phyloP scores from a whole-genome alignment of 495 filamentous ascomycete species.

The Penicillium pancosmium region DNA sequence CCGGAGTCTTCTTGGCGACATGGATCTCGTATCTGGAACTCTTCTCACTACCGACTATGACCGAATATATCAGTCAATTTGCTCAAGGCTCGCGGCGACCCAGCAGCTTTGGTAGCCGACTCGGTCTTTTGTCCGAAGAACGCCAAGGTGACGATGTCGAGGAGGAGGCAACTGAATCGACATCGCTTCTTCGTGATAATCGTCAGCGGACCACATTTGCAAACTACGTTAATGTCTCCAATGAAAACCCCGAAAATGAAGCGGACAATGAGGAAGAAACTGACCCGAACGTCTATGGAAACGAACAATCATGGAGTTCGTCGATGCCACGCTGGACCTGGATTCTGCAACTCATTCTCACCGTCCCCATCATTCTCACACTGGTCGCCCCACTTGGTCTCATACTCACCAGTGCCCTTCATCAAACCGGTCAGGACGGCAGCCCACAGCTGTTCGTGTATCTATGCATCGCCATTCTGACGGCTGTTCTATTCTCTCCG shows the following conservation, averaged over 20 bases:
- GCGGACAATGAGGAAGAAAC: slow-evolving; percentile 38
- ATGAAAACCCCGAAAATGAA: slow-evolving; percentile 34
- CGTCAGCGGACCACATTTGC: slow-evolving; percentile 71
- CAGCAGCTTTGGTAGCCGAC: slow-evolving; percentile 47
- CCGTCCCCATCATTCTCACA: slow-evolving; percentile 75
- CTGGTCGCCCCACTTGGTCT: slow-evolving; percentile 74
- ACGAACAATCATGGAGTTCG: slow-evolving; percentile 85
- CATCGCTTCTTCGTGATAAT: slow-evolving; percentile 69
- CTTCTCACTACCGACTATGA: slow-evolving; percentile 74
- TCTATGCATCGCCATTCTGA: slow-evolving; percentile 65
- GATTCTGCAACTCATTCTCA: slow-evolving; percentile 80
- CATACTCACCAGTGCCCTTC: slow-evolving; percentile 67
- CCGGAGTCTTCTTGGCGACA: slow-evolving; percentile 71
- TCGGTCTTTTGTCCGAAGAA: slow-evolving; percentile 36
- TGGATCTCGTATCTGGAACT: slow-evolving; percentile 77
- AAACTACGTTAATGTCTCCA: slow-evolving; percentile 56
- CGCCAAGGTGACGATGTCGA: slow-evolving; percentile 48
- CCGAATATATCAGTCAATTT: slow-evolving; percentile 55
- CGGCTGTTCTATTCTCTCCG: slow-evolving; percentile 75
- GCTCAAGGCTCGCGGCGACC: slow-evolving; percentile 36
- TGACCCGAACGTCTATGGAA: slow-evolving; percentile 60
- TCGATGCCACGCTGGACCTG: slow-evolving; percentile 80
- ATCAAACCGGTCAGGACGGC: slow-evolving; percentile 83
- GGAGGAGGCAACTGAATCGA: slow-evolving; percentile 71
- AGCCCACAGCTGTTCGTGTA: slow-evolving; percentile 68